Evolutionary conservation across 2,329 filamentous ascomycete species (phyloP).

Genomic region (Penicillium sp.): DNA sequence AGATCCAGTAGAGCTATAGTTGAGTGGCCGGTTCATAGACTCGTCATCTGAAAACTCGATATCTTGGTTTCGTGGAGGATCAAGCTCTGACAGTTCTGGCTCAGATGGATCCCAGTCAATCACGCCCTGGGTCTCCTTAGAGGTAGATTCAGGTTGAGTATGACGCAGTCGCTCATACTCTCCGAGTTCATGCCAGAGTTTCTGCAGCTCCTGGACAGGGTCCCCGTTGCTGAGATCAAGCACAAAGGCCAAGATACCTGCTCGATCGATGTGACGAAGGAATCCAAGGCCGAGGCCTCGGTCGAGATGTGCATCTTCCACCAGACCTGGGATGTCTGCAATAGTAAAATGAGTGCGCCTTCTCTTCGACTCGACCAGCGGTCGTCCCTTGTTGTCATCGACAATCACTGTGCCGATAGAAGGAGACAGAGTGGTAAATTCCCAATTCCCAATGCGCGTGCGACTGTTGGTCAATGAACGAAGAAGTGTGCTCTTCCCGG

Average conservation of each 20-base stretch:
- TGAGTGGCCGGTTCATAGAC: constrained; percentile 3
- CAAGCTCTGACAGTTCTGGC: constrained; percentile 19
- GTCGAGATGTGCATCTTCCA: constrained; percentile 88
- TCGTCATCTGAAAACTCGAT: constrained; percentile 5
- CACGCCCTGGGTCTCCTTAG: constrained; percentile 50
- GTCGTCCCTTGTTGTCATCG: constrained; percentile 76
- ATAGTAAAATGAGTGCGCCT: constrained; percentile 78
- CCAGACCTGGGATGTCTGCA: constrained; percentile 90
- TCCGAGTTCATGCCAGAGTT: constrained; percentile 84
- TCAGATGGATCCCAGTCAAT: constrained; percentile 46
- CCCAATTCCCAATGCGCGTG: constrained; percentile 87
- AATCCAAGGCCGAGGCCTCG: constrained; percentile 87
- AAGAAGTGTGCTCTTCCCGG: constrained; percentile 88
- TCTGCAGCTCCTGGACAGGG: constrained; percentile 70
- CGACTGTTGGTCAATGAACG: constrained; percentile 82
- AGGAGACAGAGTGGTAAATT: constrained; percentile 90
- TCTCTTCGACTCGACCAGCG: constrained; percentile 49
- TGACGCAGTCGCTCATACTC: constrained; percentile 80
- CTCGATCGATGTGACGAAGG: constrained; percentile 87
- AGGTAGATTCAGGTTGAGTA: constrained; percentile 60
- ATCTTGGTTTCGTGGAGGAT: constrained; percentile 5
- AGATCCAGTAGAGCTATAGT: constrained; percentile 12
- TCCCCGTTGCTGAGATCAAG: constrained; percentile 77
- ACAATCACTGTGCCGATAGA: constrained; percentile 95
- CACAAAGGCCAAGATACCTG: constrained; percentile 88